Conservation (phyloP, 306 rosid species). For the Lotus japonicus region DNA sequence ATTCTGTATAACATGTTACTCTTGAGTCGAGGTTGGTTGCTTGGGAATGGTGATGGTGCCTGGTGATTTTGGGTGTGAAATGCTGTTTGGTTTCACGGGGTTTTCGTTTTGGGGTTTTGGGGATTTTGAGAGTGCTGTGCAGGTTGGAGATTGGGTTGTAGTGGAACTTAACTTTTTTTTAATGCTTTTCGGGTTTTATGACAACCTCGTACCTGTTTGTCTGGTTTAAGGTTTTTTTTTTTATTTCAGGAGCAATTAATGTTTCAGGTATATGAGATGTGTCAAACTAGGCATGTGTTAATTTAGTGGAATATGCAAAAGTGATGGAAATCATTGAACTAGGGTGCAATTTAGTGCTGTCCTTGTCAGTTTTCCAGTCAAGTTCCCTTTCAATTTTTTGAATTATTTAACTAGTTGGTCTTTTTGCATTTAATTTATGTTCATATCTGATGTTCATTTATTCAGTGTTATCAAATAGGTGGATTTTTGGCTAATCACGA, state of each 20-base stretch:
- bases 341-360: constrained; percentile 13
- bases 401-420: constrained; percentile 11
- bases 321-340: constrained; percentile 16
- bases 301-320: constrained; percentile 22
- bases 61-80: background rate
- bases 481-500: too few relatives aligned
- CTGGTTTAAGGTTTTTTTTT: constrained; percentile 12
- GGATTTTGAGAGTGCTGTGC: constrained; percentile 1
- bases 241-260: constrained; percentile 11
- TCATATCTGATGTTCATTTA: background rate
- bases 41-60: background rate
- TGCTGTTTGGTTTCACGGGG: too few relatives aligned
- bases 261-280: constrained; percentile 11
- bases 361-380: constrained; percentile 18
- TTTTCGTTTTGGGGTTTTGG: constrained; percentile 20
- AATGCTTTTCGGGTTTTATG: background rate
- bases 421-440: constrained; percentile 16
- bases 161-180: background rate
- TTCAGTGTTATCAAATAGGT: too few relatives aligned
- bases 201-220: constrained; percentile 27
- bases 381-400: constrained; percentile 16
- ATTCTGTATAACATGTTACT: constrained; percentile 22
- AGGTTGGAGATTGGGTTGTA: constrained; percentile 22
- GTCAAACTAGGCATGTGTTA: constrained; percentile 40
- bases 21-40: background rate